Base-by-base conservation (phyloP, 805 yeast species). In the Vanderwaltozyma tropicalis region DNA sequence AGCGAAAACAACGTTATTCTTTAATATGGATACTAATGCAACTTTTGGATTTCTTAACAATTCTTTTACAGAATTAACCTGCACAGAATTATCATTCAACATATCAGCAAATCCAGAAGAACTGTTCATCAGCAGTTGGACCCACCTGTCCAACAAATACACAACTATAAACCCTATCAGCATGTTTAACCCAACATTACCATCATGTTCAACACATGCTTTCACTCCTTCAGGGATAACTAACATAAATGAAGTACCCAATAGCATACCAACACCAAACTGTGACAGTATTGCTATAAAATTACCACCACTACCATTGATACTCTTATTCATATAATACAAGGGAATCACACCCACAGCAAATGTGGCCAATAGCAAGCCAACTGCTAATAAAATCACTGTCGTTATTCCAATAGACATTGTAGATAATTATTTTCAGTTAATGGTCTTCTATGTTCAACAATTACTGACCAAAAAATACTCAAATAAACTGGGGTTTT, bases 191-290 rank as follows among this genome's bases (percentile, higher is more conserved):
- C 82, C 82, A 21, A 71, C 57, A 31, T 61, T 62, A 4, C 55
- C 55, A 16, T 48, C 49, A 29, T 52, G 50, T 18, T 49, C 60
- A 26, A 57, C 49, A 28, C 69, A 51, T 2, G 64, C 61, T 37
- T 62, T 66, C 4, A 74, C 55, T 3, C 80, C 81, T 48, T 76
- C 83, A 0, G 81, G 81, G 17, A 76, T 64, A 10, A 76, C 71
- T 15, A 76, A 52, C 39, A 69, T 66, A 39, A 74, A 57, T 0
- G 76, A 67, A 0, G 80, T 71, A 3, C 80, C 74, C 10, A 74
- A 52, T 36, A 76, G 55, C 46, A 76, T 59, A 1, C 81, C 83
- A 43, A 71, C 64, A 41, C 79, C 72, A 47, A 75, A 63, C 11
- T 68, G 63, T 1, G 80, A 69, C 9, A 69, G 45, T 22, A 52